Base-by-base conservation (phyloP, 2,329 filamentous ascomycete species). In the Stachybotrys echinatus region DNA sequence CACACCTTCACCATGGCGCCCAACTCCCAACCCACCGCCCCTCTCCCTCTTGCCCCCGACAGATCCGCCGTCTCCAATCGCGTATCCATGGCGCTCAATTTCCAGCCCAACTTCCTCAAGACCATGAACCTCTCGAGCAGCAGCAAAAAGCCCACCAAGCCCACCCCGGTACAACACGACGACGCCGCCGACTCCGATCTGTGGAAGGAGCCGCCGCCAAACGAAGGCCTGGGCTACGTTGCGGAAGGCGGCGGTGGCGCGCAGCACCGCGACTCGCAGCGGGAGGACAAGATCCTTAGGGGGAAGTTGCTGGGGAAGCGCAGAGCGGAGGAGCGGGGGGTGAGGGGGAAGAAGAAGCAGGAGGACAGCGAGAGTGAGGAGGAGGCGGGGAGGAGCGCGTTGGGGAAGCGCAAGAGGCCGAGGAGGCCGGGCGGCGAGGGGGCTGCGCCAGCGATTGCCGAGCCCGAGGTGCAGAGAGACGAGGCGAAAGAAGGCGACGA, bases 151-250 rank as follows among this genome's bases (percentile, higher is more conserved):
- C 5, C 50, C 45, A 22, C 47, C 45, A 23, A 22, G 27, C 31
- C 2, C 14, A 47, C 5, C 48, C 54, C 21, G 38, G n/a, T n/a
- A n/a, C 34, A 39, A n/a, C 34, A 48, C 23, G 48, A 54, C 23
- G 22, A 40, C 14, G n/a, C 19, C 42, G 44, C 27, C 22, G 60
- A 63, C 18, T 58, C 64, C 21, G 61, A 66, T 48, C 46, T 65
- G 23, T 53, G 56, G 8, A 54, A 54, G 4, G 52, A 47, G 12
- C 27, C 55, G 23, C 54, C 56, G 37, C 61, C 63, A 37, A 74
- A 73, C 57, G 64, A 68, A 21, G 74, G 74, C 34, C 55, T 76
- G 10, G 74, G 74, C 8, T 74, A 69, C 58, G 58, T 63, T 10
- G 56, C 66, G 3, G 55, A 64, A 6, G 49, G 48, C 38, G 18